phyloP scores from a whole-genome alignment of 208 protist genomes.

The Trichomonas tenax region DNA sequence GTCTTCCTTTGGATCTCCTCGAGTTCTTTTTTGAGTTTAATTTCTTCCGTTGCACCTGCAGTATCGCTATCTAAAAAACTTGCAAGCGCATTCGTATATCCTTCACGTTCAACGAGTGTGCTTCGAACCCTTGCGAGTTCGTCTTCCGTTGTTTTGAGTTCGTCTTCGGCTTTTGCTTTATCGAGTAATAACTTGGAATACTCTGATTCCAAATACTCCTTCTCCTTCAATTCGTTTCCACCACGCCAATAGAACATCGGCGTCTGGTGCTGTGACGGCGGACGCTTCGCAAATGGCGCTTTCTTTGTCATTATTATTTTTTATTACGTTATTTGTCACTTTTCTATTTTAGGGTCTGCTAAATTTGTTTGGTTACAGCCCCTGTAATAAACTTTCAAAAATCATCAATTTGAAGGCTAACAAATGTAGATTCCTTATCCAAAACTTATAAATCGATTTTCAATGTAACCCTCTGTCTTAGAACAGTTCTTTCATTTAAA shows the following conservation, averaged over 20 bases:
- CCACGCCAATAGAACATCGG: neutral
- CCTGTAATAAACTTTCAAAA: no score
- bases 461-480: no score
- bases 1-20: neutral
- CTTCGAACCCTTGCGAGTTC: neutral
- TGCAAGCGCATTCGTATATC: neutral
- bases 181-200: neutral
- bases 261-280: neutral
- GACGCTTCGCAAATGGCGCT: neutral
- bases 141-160: neutral
- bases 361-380: no score
- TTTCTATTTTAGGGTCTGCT: no score
- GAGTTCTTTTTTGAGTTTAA: neutral
- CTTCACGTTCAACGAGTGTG: neutral
- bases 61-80: neutral
- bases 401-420: no score
- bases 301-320: neutral
- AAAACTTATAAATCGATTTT: no score
- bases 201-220: neutral
- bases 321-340: no score
- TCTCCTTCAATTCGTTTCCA: neutral
- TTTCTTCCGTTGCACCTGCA: neutral
- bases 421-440: no score
- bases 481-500: no score
- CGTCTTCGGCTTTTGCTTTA: neutral